Conservation (phyloP, 345 rosid species). For the Moricandia arvensis region DNA sequence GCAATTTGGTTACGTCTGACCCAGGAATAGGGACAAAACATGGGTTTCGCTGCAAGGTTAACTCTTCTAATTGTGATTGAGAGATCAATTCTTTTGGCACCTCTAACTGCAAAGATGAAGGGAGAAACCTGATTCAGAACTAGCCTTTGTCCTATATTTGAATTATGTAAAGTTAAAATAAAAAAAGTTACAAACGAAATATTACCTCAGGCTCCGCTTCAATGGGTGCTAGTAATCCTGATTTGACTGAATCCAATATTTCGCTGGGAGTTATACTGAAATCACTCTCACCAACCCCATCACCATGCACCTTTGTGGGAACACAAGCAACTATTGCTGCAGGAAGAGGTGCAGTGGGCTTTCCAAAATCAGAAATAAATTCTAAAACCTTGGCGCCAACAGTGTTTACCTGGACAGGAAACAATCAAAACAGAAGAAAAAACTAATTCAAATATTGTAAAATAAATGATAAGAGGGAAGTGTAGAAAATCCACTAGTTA, state of each 20-base stretch:
- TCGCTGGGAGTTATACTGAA: slow-evolving; percentile 71
- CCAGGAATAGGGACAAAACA: slow-evolving; percentile 60
- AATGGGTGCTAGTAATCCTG: slow-evolving; percentile 78
- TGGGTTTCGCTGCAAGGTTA: slow-evolving; percentile 63
- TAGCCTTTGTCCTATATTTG: slow-evolving; percentile 7
- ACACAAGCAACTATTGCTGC: slow-evolving; percentile 99
- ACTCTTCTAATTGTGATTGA: slow-evolving; percentile 60
- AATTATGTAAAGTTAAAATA: slow-evolving; percentile 9
- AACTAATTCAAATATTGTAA: not conserved
- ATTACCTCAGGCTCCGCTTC: slow-evolving; percentile 98
- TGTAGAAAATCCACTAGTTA: slow-evolving; percentile 3
- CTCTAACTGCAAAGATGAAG: slow-evolving; percentile 70
- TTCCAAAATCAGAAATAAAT: slow-evolving; percentile 93
- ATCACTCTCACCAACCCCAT: slow-evolving; percentile 81
- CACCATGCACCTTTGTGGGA: slow-evolving; percentile 80
- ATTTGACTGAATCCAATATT: slow-evolving; percentile 68
- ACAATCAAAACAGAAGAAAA: slow-evolving; percentile 10
- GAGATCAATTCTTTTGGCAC: slow-evolving; percentile 92
- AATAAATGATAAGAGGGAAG: not conserved
- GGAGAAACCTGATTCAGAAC: slow-evolving; percentile 23
- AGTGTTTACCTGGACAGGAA: slow-evolving; percentile 66
- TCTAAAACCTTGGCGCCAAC: slow-evolving; percentile 90
- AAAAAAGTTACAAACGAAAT: slow-evolving; percentile 19
- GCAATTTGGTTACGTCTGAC: slow-evolving; percentile 48
- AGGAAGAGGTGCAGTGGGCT: slow-evolving; percentile 82